A percentile compares a stretch with the other conserved stretches of the same genome.
These are phyloP conservation scores for Groenewaldozyma sp. DNA, from an alignment of 1,139 yeast genomes.

Conservation along the genomic window DNA sequence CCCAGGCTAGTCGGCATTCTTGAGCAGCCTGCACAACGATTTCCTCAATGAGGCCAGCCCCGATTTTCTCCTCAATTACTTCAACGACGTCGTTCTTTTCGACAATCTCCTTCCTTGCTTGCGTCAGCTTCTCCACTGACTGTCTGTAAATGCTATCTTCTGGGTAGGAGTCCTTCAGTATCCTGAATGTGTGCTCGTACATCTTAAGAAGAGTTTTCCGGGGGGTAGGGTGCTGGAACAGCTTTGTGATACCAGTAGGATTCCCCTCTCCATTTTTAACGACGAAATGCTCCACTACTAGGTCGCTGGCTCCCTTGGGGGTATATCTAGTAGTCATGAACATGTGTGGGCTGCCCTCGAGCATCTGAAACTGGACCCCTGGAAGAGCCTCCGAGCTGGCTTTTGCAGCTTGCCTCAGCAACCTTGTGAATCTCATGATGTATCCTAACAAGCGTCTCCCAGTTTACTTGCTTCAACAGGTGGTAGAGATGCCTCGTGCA, in stretches of 20 bases:
- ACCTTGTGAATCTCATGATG: slow-evolving; percentile 34
- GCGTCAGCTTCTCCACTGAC: slow-evolving; percentile 65
- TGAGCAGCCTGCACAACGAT: slow-evolving; percentile 75
- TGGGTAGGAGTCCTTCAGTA: slow-evolving; percentile 55
- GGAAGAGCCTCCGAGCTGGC: slow-evolving; percentile 15
- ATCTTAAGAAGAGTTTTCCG: slow-evolving; percentile 67
- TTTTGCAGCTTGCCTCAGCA: slow-evolving; percentile 34
- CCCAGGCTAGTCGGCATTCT: slow-evolving; percentile 59
- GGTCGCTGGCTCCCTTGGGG: slow-evolving; percentile 8
- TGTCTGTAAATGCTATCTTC: slow-evolving; percentile 64
- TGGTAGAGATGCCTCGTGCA: too few species aligned
- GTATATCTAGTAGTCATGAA: slow-evolving; percentile 5
- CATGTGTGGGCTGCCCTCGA: slow-evolving; percentile 1
- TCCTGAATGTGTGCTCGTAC: slow-evolving; percentile 58
- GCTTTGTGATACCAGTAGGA: slow-evolving; percentile 72
- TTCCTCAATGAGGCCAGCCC: slow-evolving; percentile 81
- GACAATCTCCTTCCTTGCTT: slow-evolving; percentile 59
- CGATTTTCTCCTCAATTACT: slow-evolving; percentile 64
- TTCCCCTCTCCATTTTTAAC: slow-evolving; percentile 57
- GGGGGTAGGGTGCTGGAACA: slow-evolving; percentile 75
- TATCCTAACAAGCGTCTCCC: too few species aligned
- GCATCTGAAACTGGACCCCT: slow-evolving; percentile 1
- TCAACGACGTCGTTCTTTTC: slow-evolving; percentile 54
- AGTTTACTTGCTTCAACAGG: too few species aligned
- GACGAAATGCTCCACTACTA: slow-evolving; percentile 39